These are phyloP conservation scores for Penicillium griseofulvum DNA, from an alignment of 2,329 filamentous ascomycete genomes.

Conservation along the genomic window DNA sequence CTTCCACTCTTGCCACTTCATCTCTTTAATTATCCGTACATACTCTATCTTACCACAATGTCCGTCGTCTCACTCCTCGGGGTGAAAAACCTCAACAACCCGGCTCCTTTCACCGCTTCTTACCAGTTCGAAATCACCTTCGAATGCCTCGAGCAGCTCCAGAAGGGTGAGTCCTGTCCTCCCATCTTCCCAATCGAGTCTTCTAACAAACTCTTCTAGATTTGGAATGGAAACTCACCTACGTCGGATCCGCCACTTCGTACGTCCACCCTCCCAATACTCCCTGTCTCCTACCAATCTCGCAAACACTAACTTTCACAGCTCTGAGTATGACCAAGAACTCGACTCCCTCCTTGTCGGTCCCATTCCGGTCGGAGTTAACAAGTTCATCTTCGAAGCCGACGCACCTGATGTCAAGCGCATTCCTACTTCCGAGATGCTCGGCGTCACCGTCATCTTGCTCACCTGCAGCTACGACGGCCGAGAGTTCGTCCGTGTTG, in stretches of 20 bases:
- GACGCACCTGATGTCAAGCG: constrained; percentile 84
- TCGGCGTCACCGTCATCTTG: constrained; percentile 95
- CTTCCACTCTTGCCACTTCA: constrained; percentile 12
- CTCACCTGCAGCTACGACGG: constrained; percentile 95
- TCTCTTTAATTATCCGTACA: constrained; percentile 14
- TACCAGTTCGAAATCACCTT: constrained; percentile 99
- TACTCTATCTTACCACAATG: constrained; percentile 57
- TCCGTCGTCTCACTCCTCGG: constrained; percentile 94
- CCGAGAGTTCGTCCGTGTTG: constrained; percentile 94
- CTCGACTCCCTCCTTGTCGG: constrained; percentile 95
- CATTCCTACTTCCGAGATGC: constrained; percentile 91
- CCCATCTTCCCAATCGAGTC: not conserved
- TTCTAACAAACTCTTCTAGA: constrained; percentile 54
- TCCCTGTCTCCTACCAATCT: not conserved
- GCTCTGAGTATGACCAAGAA: constrained; percentile 96
- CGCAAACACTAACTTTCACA: constrained; percentile 40
- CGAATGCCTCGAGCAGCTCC: constrained; percentile 89
- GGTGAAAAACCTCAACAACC: constrained; percentile 96
- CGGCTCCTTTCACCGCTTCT: constrained; percentile 84
- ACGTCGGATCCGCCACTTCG: constrained; percentile 97
- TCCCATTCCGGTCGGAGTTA: constrained; percentile 94
- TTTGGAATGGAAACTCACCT: constrained; percentile 98
- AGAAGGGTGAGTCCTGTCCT: constrained; percentile 65
- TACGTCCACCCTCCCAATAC: constrained; percentile 50
- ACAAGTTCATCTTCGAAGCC: constrained; percentile 98